phyloP scores from a whole-genome alignment of 2,329 filamentous ascomycete genomes.

The Teratosphaeria nubilosa region DNA sequence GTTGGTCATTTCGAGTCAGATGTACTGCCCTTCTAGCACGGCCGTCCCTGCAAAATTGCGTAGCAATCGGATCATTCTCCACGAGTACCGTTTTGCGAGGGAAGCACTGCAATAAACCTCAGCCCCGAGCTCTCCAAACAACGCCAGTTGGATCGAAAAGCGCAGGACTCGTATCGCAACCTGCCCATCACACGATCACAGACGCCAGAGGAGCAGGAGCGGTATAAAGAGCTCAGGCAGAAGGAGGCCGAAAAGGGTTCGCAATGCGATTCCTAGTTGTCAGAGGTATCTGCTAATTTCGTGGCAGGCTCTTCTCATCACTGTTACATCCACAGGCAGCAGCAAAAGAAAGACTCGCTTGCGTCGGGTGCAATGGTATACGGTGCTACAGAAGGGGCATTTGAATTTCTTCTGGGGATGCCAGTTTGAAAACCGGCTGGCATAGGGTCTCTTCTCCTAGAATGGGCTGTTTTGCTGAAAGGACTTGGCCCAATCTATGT shows the following conservation, averaged over 20 bases:
- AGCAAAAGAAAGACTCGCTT: neutral
- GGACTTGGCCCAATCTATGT: too few species aligned
- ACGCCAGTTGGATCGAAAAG: neutral
- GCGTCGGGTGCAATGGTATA: neutral
- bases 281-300: neutral
- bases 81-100: neutral
- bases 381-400: neutral
- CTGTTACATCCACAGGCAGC: neutral
- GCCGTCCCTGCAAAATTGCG: neutral
- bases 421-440: neutral
- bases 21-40: neutral
- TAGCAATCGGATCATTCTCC: neutral
- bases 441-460: neutral
- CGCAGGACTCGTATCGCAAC: neutral
- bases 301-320: neutral
- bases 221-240: neutral
- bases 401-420: neutral
- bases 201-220: neutral
- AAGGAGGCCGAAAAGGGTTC: neutral
- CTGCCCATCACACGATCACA: neutral
- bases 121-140: neutral
- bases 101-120: neutral
- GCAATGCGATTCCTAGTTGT: neutral
- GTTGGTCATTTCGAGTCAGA: neutral
- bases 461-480: too few species aligned